Evolutionary conservation across 2,329 filamentous ascomycete species (phyloP).

Genomic region (Ophiognomonia clavigignenti-juglandacearum): DNA sequence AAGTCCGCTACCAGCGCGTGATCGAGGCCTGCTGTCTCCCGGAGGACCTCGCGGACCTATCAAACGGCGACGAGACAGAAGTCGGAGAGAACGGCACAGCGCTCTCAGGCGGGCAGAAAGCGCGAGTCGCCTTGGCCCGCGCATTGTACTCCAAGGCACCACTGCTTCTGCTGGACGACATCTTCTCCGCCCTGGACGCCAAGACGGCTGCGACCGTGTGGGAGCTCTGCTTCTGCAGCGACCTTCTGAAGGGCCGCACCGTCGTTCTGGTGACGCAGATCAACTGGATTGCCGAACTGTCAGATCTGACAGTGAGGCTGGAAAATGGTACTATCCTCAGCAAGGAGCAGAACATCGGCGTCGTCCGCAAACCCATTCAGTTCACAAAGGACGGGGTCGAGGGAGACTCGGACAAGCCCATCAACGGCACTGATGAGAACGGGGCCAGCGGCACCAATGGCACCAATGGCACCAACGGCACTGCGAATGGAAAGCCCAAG

Average conservation of each 20-base stretch:
- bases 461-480: conserved; percentile 18
- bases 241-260: conserved; percentile 49
- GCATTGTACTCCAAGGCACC: conserved; percentile 53
- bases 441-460: no score
- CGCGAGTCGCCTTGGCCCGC: conserved; percentile 50
- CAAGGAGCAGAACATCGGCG: conserved; percentile 39
- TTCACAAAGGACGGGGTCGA: conserved; percentile 32
- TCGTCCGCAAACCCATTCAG: conserved; percentile 39
- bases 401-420: conserved; percentile 17
- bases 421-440: conserved; percentile 16
- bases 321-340: conserved; percentile 39
- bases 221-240: conserved; percentile 52
- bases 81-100: conserved; percentile 52
- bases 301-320: conserved; percentile 41
- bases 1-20: conserved; percentile 48
- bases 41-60: conserved; percentile 46
- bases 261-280: conserved; percentile 54
- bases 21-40: conserved; percentile 51
- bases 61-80: conserved; percentile 44
- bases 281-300: conserved; percentile 47
- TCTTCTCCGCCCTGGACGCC: conserved; percentile 55
- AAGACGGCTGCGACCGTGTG: conserved; percentile 53
- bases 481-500: conserved; percentile 21
- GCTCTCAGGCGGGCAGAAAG: conserved; percentile 52
- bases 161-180: conserved; percentile 52